These are phyloP conservation scores for Melastoma malabathricum DNA, from an alignment of 345 rosid genomes.

Conservation along the genomic window DNA sequence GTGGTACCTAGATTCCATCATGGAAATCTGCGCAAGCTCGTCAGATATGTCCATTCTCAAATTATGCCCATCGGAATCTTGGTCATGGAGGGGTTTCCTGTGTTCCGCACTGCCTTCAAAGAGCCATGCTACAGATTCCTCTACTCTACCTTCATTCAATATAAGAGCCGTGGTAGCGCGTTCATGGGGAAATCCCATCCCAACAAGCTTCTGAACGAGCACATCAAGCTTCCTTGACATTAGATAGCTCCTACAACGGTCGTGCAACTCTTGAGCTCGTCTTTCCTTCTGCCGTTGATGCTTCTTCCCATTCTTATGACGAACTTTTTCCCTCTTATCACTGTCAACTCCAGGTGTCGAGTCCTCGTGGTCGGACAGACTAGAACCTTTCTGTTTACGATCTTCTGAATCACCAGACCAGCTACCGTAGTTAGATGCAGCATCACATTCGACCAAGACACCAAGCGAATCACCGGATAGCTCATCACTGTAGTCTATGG, in stretches of 20 bases:
- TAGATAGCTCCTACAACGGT: constrained; percentile 61
- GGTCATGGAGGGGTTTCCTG: constrained; percentile 27
- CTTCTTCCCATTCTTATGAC: constrained; percentile 81
- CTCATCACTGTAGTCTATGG: constrained; percentile 62
- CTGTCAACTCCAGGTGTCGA: constrained; percentile 56
- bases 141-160: constrained; percentile 76
- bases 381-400: constrained; percentile 49
- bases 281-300: constrained; percentile 89
- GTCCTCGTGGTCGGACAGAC: constrained; percentile 34
- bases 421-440: constrained; percentile 75
- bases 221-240: constrained; percentile 85
- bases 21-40: constrained; percentile 62
- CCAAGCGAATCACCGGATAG: constrained; percentile 24
- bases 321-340: constrained; percentile 74
- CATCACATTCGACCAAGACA: constrained; percentile 55
- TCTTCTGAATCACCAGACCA: constrained; percentile 95
- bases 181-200: constrained; percentile 80
- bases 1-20: constrained; percentile 43
- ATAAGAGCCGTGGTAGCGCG: constrained; percentile 74
- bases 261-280: constrained; percentile 76
- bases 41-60: constrained; percentile 76
- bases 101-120: constrained; percentile 58
- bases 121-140: constrained; percentile 75
- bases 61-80: constrained; percentile 30
- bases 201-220: constrained; percentile 69